Evolutionary conservation across 768 basidiomycete species (phyloP).

Genomic region (Austroboletus eburneus): DNA sequence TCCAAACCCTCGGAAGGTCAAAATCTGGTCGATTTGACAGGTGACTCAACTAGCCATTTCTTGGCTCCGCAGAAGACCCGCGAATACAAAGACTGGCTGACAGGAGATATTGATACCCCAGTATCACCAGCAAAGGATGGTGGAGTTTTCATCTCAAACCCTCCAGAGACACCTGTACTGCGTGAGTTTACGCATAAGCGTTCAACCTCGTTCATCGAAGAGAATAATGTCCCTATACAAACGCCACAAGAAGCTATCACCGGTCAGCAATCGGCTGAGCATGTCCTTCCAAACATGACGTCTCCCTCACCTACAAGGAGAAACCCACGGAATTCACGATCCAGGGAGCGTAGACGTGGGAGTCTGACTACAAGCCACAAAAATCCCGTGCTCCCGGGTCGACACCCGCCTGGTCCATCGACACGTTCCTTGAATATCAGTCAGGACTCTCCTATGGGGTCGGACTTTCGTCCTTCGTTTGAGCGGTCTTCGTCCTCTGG

Average conservation of each 20-base stretch:
- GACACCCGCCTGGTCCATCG: slow-evolving; percentile 3
- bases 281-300: slow-evolving; percentile 1
- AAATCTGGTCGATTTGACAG: slow-evolving; percentile 18
- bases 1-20: slow-evolving; percentile 34
- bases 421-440: slow-evolving; percentile 7
- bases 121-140: slow-evolving; percentile 16
- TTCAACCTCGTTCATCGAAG: slow-evolving; percentile 62
- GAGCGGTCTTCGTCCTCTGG: slow-evolving; percentile 35
- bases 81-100: slow-evolving; percentile 65
- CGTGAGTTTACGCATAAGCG: slow-evolving; percentile 73
- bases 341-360: slow-evolving; percentile 31
- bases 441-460: slow-evolving; percentile 6
- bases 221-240: slow-evolving; percentile 30
- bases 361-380: slow-evolving; percentile 9
- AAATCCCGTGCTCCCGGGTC: slow-evolving; percentile 2
- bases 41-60: slow-evolving; percentile 5
- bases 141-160: slow-evolving; percentile 10
- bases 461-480: slow-evolving; percentile 8
- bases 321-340: slow-evolving; percentile 28
- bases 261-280: slow-evolving; percentile 13
- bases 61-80: slow-evolving; percentile 19
- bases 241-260: slow-evolving; percentile 34
- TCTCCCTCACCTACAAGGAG: slow-evolving; percentile 21
- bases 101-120: slow-evolving; percentile 55
- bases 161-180: slow-evolving; percentile 43